phyloP scores from a whole-genome alignment of 306 rosid genomes.

The Urtica urens region DNA sequence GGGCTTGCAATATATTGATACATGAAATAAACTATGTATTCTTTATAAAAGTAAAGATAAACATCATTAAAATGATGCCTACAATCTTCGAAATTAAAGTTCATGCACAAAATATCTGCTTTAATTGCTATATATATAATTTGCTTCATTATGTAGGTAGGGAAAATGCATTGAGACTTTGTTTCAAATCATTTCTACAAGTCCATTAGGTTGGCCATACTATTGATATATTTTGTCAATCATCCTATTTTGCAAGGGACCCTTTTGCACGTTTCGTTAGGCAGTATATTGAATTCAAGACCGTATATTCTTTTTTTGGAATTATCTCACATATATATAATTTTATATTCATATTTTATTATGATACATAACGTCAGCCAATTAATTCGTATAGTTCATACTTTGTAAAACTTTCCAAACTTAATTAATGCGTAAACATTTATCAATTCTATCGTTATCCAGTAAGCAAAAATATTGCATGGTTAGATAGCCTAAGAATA shows the following conservation, averaged over 20 bases:
- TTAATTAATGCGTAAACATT: no score
- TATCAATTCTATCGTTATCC: no score
- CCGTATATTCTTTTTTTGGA: no score
- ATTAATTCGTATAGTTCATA: no score
- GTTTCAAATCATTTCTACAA: constrained; percentile 16
- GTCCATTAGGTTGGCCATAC: constrained; percentile 34
- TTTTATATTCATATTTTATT: no score
- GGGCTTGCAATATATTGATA: no score
- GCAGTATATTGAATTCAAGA: no score
- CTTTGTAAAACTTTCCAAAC: no score
- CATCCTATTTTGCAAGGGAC: constrained; percentile 21
- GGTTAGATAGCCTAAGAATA: no score
- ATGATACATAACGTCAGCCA: no score
- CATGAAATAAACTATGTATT: neutral
- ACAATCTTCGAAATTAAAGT: constrained; percentile 18
- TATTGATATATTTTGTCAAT: constrained; percentile 23
- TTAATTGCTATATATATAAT: constrained; percentile 7
- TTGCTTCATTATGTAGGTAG: constrained; percentile 28
- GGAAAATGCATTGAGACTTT: constrained; percentile 24
- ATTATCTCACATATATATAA: no score
- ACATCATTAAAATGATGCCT: constrained; percentile 20
- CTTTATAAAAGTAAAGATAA: neutral
- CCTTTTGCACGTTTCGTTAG: constrained; percentile 23
- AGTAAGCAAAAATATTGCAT: no score
- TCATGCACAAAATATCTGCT: constrained; percentile 8